phyloP scores from a whole-genome alignment of 2,329 filamentous ascomycete genomes.

The Fusarium globosum region DNA sequence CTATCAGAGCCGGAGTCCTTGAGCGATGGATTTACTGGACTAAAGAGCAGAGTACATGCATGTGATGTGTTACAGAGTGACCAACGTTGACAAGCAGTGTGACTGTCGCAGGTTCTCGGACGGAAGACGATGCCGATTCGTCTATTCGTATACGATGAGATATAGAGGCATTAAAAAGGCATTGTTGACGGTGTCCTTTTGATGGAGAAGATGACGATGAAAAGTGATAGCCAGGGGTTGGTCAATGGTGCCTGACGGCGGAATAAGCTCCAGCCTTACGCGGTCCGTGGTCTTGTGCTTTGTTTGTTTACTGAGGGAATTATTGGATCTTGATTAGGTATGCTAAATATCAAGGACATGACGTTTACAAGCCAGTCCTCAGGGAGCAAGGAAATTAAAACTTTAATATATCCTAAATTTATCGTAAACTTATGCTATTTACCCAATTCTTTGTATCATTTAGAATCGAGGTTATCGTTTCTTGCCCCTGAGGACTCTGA shows the following conservation, averaged over 20 bases:
- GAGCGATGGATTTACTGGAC: slow-evolving; percentile 69
- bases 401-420: no score
- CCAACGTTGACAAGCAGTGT: background rate
- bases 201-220: slow-evolving; percentile 1
- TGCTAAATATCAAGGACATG: slow-evolving; percentile 11
- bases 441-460: no score
- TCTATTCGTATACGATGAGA: background rate
- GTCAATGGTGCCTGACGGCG: slow-evolving; percentile 31
- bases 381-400: background rate
- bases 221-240: slow-evolving; percentile 5
- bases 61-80: background rate
- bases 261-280: background rate
- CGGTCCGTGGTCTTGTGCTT: background rate
- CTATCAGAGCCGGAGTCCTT: slow-evolving; percentile 71
- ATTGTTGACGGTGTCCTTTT: background rate
- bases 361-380: slow-evolving; percentile 3
- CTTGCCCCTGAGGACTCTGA: background rate
- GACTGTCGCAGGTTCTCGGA: background rate
- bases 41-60: slow-evolving; percentile 71
- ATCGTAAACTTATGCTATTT: no score
- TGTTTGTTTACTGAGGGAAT: slow-evolving; percentile 27
- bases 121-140: slow-evolving; percentile 10
- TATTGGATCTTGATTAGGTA: slow-evolving; percentile 7
- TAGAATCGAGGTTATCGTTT: no score
- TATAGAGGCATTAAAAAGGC: slow-evolving; percentile 6